A percentile compares a stretch with the other conserved stretches of the same genome.
These are phyloP conservation scores for Hypocreales sp. DNA, from an alignment of 2,329 filamentous ascomycete genomes.

Conservation along the genomic window DNA sequence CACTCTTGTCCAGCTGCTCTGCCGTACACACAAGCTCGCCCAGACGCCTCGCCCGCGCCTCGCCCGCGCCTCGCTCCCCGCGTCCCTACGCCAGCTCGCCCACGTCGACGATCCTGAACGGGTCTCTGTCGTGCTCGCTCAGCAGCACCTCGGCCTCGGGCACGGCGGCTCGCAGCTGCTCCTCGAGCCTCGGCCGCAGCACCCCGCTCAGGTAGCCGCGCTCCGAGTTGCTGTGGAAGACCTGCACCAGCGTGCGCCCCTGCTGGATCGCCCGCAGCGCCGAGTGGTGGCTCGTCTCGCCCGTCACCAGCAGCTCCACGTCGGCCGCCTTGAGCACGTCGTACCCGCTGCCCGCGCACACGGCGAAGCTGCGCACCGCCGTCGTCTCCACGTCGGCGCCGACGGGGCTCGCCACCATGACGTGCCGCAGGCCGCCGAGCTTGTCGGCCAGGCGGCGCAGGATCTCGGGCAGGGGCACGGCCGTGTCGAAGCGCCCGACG, in stretches of 20 bases:
- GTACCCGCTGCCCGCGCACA: constrained; percentile 81
- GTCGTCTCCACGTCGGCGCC: constrained; percentile 19
- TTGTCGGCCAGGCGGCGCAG: constrained; percentile 43
- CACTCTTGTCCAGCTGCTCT: no score
- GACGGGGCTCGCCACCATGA: constrained; percentile 37
- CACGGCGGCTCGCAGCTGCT: constrained; percentile 34
- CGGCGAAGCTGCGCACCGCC: constrained; percentile 54
- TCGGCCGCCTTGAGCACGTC: constrained; percentile 53
- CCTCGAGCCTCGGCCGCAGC: constrained; percentile 50
- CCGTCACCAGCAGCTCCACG: constrained; percentile 76
- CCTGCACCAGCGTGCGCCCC: constrained; percentile 65
- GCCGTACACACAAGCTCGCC: no score
- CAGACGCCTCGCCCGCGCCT: no score
- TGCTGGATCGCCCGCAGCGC: constrained; percentile 74
- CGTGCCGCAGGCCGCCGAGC: constrained; percentile 46
- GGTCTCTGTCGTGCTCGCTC: constrained; percentile 72
- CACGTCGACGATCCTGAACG: constrained; percentile 61
- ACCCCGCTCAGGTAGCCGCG: constrained; percentile 62
- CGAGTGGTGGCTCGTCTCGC: constrained; percentile 88
- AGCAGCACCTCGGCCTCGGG: constrained; percentile 48
- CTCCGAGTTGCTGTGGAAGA: constrained; percentile 93
- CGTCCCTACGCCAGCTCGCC: no score
- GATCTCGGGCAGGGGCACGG: constrained; percentile 25
- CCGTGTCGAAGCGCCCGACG: constrained; percentile 23
- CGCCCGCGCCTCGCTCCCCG: no score